Evolutionary conservation across 2,329 filamentous ascomycete genomes (phyloP), one percentile per base, ranked within the genome.

Genomic region (Alternaria incomplexa): DNA sequence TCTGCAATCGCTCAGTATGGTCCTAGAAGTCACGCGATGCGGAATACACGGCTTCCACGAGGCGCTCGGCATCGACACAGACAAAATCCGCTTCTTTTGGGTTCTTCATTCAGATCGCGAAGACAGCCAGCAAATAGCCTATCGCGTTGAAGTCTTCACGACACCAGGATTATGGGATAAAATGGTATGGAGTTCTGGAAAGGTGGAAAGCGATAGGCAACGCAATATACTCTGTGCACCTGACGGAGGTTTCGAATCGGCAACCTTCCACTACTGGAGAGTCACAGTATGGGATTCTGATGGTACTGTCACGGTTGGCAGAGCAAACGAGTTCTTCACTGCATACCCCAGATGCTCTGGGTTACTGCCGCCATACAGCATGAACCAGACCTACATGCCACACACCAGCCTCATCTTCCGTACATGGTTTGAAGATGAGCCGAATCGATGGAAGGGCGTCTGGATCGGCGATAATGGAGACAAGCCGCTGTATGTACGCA

Each of bases 361-460:
- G 0, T 65, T 80, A 15, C 60, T 81, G 15, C 80, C 80, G 9
- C 80, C 79, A 1, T 81, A 79, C 52, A 81, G 79, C 64, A 81
- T 82, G 79, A 82, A 81, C 54, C 79, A 82, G 56, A 81, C 76
- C 17, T 81, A 82, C 62, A 82, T 82, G 80, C 80, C 79, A 10
- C 80, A 82, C 57, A 76, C 77, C 5, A 81, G 79, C 36, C 71
- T 82, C 12, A 82, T 82, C 58, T 82, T 82, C 59, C 75, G 79
- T 26, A 77, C 79, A 6, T 82, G 80, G 80, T 81, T 81, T 54
- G 80, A 81, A 64, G 77, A 82, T 43, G 76, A 79, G 60, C 64
- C 67, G 17, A 79, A 81, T 62, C 73, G 79, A 36, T 81, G 80
- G 79, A 81, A 81, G 56, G 79, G 74, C 5, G 78, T 81, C 3